Evolutionary conservation across 352 stramenopile genomes (phyloP), one percentile per base, ranked within the genome.

Genomic region (Globisporangium emineosum): DNA sequence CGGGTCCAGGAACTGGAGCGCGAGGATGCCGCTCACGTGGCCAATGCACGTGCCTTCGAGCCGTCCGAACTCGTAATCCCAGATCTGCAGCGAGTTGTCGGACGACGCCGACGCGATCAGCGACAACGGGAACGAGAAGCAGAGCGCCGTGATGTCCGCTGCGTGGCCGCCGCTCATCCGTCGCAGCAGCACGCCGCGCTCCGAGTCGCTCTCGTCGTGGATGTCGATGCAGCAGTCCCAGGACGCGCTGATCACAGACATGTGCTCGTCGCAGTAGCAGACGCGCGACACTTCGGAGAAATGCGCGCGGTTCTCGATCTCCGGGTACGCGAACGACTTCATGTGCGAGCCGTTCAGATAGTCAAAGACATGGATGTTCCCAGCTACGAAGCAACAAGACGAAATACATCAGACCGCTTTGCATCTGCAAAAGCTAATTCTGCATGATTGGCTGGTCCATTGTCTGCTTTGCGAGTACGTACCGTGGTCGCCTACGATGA

Each of bases 61-160:
- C 15, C 88, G 83, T 25, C 86, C 87, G 61, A 96, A 97, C 66
- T 97, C 89, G 72, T 93, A 97, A 64, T 92, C 81, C 89, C 89
- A 97, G 32, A 95, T 63, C 63, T 91, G 82, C 12, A 96, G 77
- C 35, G 75, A 77, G 57, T 71, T 75, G 54, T 95, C 84, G 2
- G 81, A 84, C 13, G 83, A 85, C 5, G 86, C 88, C 0, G 84
- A 90, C 0, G 85, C 88, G 55, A 97, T 72, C 8, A 96, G 65
- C n/a, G 83, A 92, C 21, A 96, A 67, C 19, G 82, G 68, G 40
- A 79, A 76, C 53, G 82, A 94, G 63, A 91, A 94, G 52, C 63
- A 76, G 43, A 97, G 72, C 25, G 86, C 76, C 15, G 84, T 88
- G 64, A 97, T 94, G 66, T 97, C 89, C 15, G 76, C 75, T 7